Evolutionary conservation across 768 basidiomycete species (phyloP).

Genomic region (Mycena sanguinolenta): DNA sequence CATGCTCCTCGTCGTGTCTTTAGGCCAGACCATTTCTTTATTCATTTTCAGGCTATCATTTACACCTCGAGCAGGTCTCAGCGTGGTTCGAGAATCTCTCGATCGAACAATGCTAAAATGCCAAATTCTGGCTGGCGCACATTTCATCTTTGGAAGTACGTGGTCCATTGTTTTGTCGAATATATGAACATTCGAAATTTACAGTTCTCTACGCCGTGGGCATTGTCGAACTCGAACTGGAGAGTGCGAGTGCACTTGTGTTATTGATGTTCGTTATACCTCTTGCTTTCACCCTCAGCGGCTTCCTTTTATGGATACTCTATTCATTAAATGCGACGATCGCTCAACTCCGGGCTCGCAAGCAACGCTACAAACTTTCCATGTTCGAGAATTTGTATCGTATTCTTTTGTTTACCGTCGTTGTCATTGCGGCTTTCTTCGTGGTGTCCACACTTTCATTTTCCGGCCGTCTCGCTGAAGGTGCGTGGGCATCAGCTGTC

Average conservation of each 20-base stretch:
- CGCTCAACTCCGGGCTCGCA: constrained; percentile 84
- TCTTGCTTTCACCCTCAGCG: constrained; percentile 93
- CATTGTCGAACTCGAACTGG: constrained; percentile 92
- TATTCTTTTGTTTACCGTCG: constrained; percentile 85
- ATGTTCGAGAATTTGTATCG: constrained; percentile 93
- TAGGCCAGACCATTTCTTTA: constrained; percentile 64
- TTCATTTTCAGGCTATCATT: neutral
- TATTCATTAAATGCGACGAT: constrained; percentile 93
- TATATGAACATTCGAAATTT: constrained; percentile 9
- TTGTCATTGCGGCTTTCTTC: constrained; percentile 90
- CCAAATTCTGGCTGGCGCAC: constrained; percentile 83
- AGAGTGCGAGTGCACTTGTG: constrained; percentile 88
- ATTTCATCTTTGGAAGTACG: constrained; percentile 95
- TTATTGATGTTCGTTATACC: constrained; percentile 94
- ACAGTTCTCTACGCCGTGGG: constrained; percentile 93
- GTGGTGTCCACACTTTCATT: constrained; percentile 93
- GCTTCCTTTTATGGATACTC: constrained; percentile 96
- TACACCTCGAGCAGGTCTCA: constrained; percentile 54
- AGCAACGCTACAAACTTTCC: constrained; percentile 85
- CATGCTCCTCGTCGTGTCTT: constrained; percentile 91
- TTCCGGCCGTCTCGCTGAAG: constrained; percentile 92
- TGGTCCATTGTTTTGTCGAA: constrained; percentile 23
- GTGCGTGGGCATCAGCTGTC: constrained; percentile 56
- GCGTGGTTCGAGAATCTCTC: constrained; percentile 91
- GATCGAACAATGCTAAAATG: constrained; percentile 89